Conservation (phyloP, 495 filamentous ascomycete genomes). For the Talaromyces borbonicus region DNA sequence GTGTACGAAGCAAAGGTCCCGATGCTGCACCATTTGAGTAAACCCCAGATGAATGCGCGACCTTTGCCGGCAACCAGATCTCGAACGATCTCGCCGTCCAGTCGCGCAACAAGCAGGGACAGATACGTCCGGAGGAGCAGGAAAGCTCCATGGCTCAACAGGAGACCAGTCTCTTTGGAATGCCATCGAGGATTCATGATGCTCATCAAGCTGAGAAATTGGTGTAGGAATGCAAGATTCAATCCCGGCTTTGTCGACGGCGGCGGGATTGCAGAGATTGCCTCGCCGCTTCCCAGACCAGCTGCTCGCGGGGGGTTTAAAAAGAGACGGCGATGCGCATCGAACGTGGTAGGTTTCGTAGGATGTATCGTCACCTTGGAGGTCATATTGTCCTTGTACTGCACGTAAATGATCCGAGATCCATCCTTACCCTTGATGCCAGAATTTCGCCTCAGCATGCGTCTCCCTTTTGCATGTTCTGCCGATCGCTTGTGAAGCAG, state of each 20-base stretch:
- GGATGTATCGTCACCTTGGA: slow-evolving; percentile 85
- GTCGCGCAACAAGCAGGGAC: slow-evolving; percentile 79
- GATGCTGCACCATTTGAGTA: slow-evolving; percentile 73
- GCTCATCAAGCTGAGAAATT: slow-evolving; percentile 87
- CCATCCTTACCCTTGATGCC: slow-evolving; percentile 90
- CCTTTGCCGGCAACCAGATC: slow-evolving; percentile 94
- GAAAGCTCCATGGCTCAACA: slow-evolving; percentile 64
- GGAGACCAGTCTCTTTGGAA: slow-evolving; percentile 85
- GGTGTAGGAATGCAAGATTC: slow-evolving; percentile 96
- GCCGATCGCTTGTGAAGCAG: slow-evolving; percentile 60
- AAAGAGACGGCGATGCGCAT: slow-evolving; percentile 90
- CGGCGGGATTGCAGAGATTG: slow-evolving; percentile 60
- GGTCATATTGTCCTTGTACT: slow-evolving; percentile 69
- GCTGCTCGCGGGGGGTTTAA: slow-evolving; percentile 78
- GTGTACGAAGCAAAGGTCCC: slow-evolving; percentile 75
- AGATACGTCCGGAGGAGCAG: slow-evolving; percentile 84
- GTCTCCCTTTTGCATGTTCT: slow-evolving; percentile 69
- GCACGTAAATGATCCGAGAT: slow-evolving; percentile 86
- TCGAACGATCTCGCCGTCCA: slow-evolving; percentile 94
- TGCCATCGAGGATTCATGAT: slow-evolving; percentile 96
- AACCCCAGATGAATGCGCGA: slow-evolving; percentile 75
- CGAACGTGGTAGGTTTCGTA: slow-evolving; percentile 91
- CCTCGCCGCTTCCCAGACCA: slow-evolving; percentile 58
- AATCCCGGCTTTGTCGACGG: slow-evolving; percentile 82
- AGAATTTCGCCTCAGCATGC: slow-evolving; percentile 81